phyloP scores from a whole-genome alignment of 495 filamentous ascomycete genomes.

The Tuber microsphaerosporum region DNA sequence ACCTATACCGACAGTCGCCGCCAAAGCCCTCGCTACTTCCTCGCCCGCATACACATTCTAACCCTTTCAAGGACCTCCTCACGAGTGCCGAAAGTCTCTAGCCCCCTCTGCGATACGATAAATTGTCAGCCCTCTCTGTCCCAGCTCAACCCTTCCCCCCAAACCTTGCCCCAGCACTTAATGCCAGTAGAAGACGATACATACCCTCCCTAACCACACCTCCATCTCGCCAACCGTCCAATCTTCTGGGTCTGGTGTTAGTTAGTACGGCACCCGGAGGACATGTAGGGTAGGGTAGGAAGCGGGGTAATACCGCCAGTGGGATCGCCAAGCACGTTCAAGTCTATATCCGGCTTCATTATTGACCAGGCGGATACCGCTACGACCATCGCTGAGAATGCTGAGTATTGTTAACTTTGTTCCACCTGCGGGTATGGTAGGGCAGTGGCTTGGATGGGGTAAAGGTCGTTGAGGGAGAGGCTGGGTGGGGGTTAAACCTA shows the following conservation, averaged over 20 bases:
- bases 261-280: slow-evolving; percentile 16
- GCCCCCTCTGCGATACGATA: slow-evolving; percentile 54
- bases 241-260: slow-evolving; percentile 52
- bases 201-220: slow-evolving; percentile 69
- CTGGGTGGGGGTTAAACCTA: slow-evolving; percentile 13
- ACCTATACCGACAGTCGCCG: neutral
- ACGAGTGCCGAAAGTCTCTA: slow-evolving; percentile 62
- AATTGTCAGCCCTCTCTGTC: slow-evolving; percentile 14
- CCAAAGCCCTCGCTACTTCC: neutral
- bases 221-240: slow-evolving; percentile 68
- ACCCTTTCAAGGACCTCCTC: slow-evolving; percentile 75
- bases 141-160: neutral
- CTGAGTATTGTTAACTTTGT: slow-evolving; percentile 43
- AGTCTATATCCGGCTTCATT: slow-evolving; percentile 66
- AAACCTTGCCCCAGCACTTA: neutral
- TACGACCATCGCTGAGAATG: slow-evolving; percentile 75
- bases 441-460: neutral
- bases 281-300: neutral
- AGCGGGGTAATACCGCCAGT: slow-evolving; percentile 51
- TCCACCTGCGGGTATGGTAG: neutral
- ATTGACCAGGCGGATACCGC: slow-evolving; percentile 78
- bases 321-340: slow-evolving; percentile 66
- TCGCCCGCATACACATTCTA: slow-evolving; percentile 57
- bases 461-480: neutral
- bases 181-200: slow-evolving; percentile 38